These are phyloP conservation scores for Sporothrix brasiliensis DNA, from an alignment of 2,329 filamentous ascomycete genomes.

Conservation along the genomic window DNA sequence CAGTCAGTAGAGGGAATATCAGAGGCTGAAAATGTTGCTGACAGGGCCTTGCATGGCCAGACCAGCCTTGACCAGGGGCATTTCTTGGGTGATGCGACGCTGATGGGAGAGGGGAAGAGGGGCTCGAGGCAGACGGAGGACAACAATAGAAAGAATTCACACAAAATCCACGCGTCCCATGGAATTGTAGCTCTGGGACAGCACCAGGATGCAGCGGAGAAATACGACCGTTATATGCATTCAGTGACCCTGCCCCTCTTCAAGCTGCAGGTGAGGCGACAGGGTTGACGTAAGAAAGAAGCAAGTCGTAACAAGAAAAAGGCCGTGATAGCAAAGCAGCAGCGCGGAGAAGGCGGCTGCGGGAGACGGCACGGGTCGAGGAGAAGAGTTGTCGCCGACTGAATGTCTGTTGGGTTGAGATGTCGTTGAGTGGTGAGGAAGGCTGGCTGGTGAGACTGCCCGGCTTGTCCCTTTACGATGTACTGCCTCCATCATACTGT, in stretches of 20 bases:
- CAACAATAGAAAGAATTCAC: background rate
- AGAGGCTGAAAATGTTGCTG: background rate
- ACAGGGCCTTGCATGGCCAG: background rate
- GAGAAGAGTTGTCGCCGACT: background rate
- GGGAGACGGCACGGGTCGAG: background rate
- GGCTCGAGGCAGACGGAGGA: background rate
- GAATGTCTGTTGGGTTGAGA: background rate
- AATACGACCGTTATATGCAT: background rate
- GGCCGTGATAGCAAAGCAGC: background rate
- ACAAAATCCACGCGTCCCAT: background rate
- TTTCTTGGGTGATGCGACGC: constrained; percentile 6
- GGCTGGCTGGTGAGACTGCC: background rate
- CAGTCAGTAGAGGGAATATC: background rate
- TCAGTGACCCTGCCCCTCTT: no score
- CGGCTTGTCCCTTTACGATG: background rate
- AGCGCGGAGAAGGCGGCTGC: constrained; percentile 4
- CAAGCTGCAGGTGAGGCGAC: no score
- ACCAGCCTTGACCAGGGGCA: background rate
- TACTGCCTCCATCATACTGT: background rate
- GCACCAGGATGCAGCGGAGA: background rate
- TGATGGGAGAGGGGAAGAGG: background rate
- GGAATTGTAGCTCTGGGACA: background rate
- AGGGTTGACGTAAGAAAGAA: background rate
- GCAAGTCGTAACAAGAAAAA: background rate
- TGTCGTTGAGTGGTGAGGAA: background rate